Evolutionary conservation across 768 basidiomycete genomes (phyloP).

Genomic region (Tylopilus plumbeoviolaceoides): DNA sequence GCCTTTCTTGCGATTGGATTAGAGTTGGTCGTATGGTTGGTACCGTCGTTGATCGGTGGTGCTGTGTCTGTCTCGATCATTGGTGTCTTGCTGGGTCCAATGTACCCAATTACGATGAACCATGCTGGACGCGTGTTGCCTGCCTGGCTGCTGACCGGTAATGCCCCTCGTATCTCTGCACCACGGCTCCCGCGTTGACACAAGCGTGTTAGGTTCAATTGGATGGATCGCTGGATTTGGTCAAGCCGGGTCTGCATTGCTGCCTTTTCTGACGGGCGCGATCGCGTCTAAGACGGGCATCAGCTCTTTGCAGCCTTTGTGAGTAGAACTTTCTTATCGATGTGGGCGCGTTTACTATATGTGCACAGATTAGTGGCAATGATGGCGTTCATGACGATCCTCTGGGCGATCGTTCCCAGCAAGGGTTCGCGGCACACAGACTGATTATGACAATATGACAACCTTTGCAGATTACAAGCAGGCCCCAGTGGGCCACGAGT

Average conservation of each 20-base stretch:
- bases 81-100: constrained; percentile 50
- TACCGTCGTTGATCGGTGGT: constrained; percentile 47
- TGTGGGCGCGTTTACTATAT: background rate
- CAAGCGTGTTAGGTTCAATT: constrained; percentile 40
- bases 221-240: constrained; percentile 70
- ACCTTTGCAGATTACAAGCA: no score
- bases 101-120: constrained; percentile 62
- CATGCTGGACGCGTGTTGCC: constrained; percentile 66
- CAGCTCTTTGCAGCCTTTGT: constrained; percentile 35
- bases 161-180: background rate
- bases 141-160: constrained; percentile 57
- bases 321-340: background rate
- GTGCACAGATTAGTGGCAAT: constrained; percentile 33
- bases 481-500: no score
- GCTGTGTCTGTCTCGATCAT: constrained; percentile 55
- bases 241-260: constrained; percentile 64
- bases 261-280: constrained; percentile 72
- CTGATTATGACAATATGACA: constrained; percentile 1
- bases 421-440: constrained; percentile 22
- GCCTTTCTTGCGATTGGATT: constrained; percentile 49
- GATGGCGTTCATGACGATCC: constrained; percentile 38
- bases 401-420: constrained; percentile 41
- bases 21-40: constrained; percentile 56
- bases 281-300: constrained; percentile 60
- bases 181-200: background rate